Evolutionary conservation across 2,329 filamentous ascomycete species (phyloP).

Genomic region (Cryphonectria radicalis): DNA sequence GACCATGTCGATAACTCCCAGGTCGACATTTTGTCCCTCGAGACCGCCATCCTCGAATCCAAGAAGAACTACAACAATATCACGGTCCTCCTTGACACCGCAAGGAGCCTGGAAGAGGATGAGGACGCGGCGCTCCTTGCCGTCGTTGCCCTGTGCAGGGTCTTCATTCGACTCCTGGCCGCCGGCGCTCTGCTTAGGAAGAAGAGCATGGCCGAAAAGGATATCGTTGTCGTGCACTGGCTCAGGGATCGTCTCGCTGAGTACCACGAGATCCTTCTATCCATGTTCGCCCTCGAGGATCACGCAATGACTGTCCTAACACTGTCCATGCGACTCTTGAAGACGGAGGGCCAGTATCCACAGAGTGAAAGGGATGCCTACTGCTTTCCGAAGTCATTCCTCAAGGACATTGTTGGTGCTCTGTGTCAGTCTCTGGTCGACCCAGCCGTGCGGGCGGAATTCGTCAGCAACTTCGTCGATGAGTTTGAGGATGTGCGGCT

Average conservation of each 20-base stretch:
- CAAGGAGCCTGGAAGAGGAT: slow-evolving; percentile 53
- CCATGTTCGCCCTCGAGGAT: slow-evolving; percentile 63
- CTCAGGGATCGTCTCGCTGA: slow-evolving; percentile 74
- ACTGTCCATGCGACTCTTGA: slow-evolving; percentile 81
- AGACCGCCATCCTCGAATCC: slow-evolving; percentile 81
- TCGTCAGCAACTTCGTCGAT: slow-evolving; percentile 77
- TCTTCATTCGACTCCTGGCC: slow-evolving; percentile 81
- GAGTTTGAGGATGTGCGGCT: slow-evolving; percentile 84
- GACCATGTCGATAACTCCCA: slow-evolving; percentile 58
- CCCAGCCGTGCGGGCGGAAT: slow-evolving; percentile 69
- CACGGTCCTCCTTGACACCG: slow-evolving; percentile 67
- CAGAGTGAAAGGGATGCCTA: slow-evolving; percentile 62
- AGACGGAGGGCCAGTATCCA: slow-evolving; percentile 72
- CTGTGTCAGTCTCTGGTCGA: slow-evolving; percentile 64
- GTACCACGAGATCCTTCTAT: slow-evolving; percentile 67
- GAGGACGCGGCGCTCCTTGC: slow-evolving; percentile 67
- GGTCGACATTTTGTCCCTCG: slow-evolving; percentile 72
- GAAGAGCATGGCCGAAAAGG: slow-evolving; percentile 71
- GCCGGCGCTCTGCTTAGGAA: slow-evolving; percentile 71
- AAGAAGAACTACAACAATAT: slow-evolving; percentile 94
- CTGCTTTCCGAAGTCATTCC: slow-evolving; percentile 70
- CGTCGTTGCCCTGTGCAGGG: slow-evolving; percentile 79
- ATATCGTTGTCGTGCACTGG: slow-evolving; percentile 76
- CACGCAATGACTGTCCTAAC: slow-evolving; percentile 74
- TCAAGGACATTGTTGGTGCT: slow-evolving; percentile 66